A percentile compares a stretch with the other conserved stretches of the same genome.
phyloP scores from a whole-genome alignment of 352 stramenopile species.

The Thalassiosira exigua region DNA sequence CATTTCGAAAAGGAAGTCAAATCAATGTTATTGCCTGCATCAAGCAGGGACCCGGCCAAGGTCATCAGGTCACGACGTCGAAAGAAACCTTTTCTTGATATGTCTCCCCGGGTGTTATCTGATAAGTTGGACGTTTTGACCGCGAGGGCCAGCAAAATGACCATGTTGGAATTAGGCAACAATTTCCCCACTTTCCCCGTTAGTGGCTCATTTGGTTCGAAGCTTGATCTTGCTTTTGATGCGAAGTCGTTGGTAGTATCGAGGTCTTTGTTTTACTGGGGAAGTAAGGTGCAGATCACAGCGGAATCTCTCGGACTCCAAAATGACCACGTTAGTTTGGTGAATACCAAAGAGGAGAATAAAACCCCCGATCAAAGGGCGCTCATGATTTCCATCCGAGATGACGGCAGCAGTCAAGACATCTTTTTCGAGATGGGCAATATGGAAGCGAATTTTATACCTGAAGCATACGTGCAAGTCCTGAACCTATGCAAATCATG shows the following conservation, averaged over 20 bases:
- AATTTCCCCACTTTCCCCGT: no score
- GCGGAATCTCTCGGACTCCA: slow-evolving; percentile 27
- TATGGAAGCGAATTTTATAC: slow-evolving; percentile 39
- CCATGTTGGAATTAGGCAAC: no score
- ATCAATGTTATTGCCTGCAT: slow-evolving; percentile 6
- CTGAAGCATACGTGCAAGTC: slow-evolving; percentile 46
- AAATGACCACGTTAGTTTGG: slow-evolving; percentile 43
- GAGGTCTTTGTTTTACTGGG: slow-evolving; percentile 30
- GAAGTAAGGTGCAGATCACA: slow-evolving; percentile 36
- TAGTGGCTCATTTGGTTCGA: no score
- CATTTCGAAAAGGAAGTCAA: slow-evolving; percentile 46
- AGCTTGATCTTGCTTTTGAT: slow-evolving; percentile 37
- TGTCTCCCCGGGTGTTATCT: no score
- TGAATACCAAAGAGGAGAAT: slow-evolving; percentile 1
- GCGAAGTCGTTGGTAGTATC: slow-evolving; percentile 39
- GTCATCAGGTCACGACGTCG: no score
- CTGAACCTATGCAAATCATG: slow-evolving; percentile 20
- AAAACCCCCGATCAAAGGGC: no score
- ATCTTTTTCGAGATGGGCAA: slow-evolving; percentile 51
- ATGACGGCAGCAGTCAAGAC: slow-evolving; percentile 34
- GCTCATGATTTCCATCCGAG: slow-evolving; percentile 13
- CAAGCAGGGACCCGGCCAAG: neutral
- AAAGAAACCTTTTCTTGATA: no score
- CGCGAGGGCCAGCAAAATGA: no score
- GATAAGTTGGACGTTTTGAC: no score